Percentiles rank a stretch among this genome's conserved stretches.
Evolutionary conservation across 228 moss, liverwort and hornwort genomes (phyloP).

Genomic region (Sphagnum fallax): DNA sequence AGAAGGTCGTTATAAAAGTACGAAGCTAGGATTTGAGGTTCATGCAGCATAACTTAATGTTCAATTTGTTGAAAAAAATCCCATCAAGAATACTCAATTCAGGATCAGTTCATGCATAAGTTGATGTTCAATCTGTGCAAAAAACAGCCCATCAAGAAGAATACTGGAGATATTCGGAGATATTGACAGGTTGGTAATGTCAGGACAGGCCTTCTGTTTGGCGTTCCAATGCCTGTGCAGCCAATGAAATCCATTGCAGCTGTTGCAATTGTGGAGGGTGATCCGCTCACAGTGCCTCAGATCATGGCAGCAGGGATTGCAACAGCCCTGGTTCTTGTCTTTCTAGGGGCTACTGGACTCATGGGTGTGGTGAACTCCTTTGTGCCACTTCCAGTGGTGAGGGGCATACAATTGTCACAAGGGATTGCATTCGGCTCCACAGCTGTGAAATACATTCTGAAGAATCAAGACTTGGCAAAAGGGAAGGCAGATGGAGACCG

Average conservation of each 20-base stretch:
- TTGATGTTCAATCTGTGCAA: no score
- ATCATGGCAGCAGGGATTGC: conserved; percentile 84
- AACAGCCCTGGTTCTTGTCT: conserved; percentile 38
- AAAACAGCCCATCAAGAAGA: no score
- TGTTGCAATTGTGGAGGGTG: conserved; percentile 35
- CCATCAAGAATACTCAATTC: no score
- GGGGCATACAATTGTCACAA: conserved; percentile 83
- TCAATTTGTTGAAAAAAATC: no score
- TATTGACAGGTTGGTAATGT: no score
- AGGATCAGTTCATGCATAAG: no score
- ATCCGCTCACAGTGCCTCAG: conserved; percentile 36
- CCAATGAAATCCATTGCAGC: conserved; percentile 67
- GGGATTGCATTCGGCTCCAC: conserved; percentile 61
- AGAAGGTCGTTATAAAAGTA: no score
- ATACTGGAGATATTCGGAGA: no score
- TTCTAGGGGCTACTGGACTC: conserved; percentile 67
- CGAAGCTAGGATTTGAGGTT: no score
- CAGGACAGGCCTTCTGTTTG: conserved; percentile 23
- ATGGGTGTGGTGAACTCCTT: conserved; percentile 53
- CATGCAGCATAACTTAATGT: no score
- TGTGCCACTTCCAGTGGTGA: conserved; percentile 74
- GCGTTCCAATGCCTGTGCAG: conserved; percentile 59
- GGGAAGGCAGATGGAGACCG: conserved; percentile 31
- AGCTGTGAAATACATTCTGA: conserved; percentile 72
- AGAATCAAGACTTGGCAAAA: conserved; percentile 49